Percentiles rank a stretch among this genome's conserved stretches.
phyloP scores from a whole-genome alignment of 2,329 filamentous ascomycete species.

The Colletotrichum sp. region DNA sequence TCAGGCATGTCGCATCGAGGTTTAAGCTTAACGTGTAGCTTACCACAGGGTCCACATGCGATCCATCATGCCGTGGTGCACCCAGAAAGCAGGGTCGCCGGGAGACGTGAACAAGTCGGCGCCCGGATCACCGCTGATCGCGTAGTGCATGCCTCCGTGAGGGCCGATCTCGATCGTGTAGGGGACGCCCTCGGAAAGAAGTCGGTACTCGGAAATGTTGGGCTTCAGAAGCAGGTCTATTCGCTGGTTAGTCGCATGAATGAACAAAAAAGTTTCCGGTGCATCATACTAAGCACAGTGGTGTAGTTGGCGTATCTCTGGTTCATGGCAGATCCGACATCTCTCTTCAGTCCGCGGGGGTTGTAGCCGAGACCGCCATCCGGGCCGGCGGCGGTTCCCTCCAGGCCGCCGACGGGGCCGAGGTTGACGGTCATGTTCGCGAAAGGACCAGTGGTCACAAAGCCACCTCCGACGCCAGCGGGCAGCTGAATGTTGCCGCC shows the following conservation, averaged over 20 bases:
- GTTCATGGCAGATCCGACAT: slow-evolving; percentile 33
- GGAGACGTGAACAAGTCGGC: slow-evolving; percentile 31
- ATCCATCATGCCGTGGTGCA: slow-evolving; percentile 31
- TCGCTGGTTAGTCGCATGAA: background rate
- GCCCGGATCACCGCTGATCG: slow-evolving; percentile 36
- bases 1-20: background rate
- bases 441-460: slow-evolving; percentile 50
- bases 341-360: slow-evolving; percentile 36
- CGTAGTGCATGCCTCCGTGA: slow-evolving; percentile 34
- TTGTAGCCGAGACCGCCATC: slow-evolving; percentile 38
- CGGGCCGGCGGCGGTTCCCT: slow-evolving; percentile 21
- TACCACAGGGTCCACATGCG: slow-evolving; percentile 30
- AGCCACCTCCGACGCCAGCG: slow-evolving; percentile 55
- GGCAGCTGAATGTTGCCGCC: slow-evolving; percentile 23
- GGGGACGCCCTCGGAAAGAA: slow-evolving; percentile 37
- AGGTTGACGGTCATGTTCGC: slow-evolving; percentile 39
- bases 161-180: slow-evolving; percentile 32
- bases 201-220: slow-evolving; percentile 37
- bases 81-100: slow-evolving; percentile 26
- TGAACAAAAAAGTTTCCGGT: too few relatives aligned
- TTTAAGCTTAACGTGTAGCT: background rate
- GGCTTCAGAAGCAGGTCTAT: slow-evolving; percentile 32
- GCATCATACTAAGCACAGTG: slow-evolving; percentile 22
- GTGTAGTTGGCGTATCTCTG: slow-evolving; percentile 33
- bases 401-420: slow-evolving; percentile 31